Percentiles rank a stretch among this genome's conserved stretches.
Conservation (phyloP, 768 basidiomycete genomes). For the Collybiopsis luxurians region DNA sequence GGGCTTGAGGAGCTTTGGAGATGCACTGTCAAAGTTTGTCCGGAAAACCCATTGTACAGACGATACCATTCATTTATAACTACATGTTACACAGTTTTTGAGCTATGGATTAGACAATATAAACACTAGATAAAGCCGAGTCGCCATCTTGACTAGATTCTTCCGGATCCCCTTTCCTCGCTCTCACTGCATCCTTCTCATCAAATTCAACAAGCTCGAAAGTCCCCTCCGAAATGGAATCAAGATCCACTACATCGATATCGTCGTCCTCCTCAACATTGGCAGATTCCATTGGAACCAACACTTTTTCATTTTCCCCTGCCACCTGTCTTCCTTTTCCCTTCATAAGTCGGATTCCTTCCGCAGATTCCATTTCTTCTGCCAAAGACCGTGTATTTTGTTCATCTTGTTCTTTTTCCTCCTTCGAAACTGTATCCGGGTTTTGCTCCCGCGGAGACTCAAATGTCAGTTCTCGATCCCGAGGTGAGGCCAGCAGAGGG, state of each 20-base stretch:
- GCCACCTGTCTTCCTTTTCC: background rate
- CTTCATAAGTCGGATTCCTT: background rate
- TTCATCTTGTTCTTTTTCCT: background rate
- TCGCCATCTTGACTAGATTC: background rate
- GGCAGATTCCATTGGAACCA: background rate
- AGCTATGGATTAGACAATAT: conserved; percentile 2
- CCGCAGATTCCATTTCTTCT: conserved; percentile 1
- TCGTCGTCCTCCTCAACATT: background rate
- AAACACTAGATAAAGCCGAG: background rate
- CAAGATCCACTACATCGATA: background rate
- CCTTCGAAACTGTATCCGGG: background rate
- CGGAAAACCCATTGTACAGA: too few species aligned
- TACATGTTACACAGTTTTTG: too few species aligned
- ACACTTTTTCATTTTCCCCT: background rate
- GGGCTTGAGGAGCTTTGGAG: too few species aligned
- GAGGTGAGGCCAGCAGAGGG: too few species aligned
- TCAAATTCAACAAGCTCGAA: background rate
- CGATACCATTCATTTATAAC: too few species aligned
- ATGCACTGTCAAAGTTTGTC: too few species aligned
- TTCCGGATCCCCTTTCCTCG: background rate
- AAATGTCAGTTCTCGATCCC: too few species aligned
- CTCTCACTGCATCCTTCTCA: background rate
- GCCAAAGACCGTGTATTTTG: background rate
- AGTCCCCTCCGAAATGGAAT: background rate
- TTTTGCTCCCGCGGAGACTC: background rate